Evolutionary conservation across 805 yeast species (phyloP).

Genomic region (Yamadazyma insecticola): DNA sequence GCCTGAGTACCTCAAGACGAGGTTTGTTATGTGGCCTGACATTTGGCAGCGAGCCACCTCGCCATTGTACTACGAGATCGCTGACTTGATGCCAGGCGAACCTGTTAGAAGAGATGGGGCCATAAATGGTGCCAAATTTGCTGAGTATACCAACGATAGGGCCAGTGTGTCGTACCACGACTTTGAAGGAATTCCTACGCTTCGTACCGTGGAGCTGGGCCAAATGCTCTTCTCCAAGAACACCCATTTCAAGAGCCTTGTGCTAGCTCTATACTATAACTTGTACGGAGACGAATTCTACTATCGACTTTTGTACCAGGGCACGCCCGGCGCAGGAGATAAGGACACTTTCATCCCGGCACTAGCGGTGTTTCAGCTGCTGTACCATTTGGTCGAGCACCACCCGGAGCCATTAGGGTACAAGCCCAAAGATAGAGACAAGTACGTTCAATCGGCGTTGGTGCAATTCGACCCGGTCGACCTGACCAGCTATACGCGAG

Average conservation of each 20-base stretch:
- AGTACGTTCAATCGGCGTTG: slow-evolving; percentile 24
- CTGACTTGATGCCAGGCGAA: slow-evolving; percentile 26
- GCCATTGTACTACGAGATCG: slow-evolving; percentile 28
- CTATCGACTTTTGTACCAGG: slow-evolving; percentile 31
- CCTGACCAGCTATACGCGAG: slow-evolving; percentile 7
- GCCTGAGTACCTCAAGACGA: slow-evolving; percentile 20
- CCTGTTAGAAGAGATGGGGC: slow-evolving; percentile 24
- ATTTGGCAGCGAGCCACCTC: slow-evolving; percentile 30
- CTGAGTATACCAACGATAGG: slow-evolving; percentile 14
- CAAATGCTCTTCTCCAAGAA: slow-evolving; percentile 32
- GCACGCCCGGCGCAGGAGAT: slow-evolving; percentile 30
- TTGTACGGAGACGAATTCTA: slow-evolving; percentile 23
- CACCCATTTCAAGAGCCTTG: slow-evolving; percentile 24
- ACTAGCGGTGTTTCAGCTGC: slow-evolving; percentile 29
- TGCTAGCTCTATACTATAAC: slow-evolving; percentile 33
- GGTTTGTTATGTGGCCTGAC: slow-evolving; percentile 34
- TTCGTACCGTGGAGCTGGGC: slow-evolving; percentile 29
- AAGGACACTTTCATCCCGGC: slow-evolving; percentile 37
- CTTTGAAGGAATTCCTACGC: slow-evolving; percentile 24
- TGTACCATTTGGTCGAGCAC: slow-evolving; percentile 22
- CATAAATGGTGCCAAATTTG: slow-evolving; percentile 20
- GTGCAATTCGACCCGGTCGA: slow-evolving; percentile 26
- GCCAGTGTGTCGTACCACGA: slow-evolving; percentile 25
- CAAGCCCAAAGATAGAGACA: slow-evolving; percentile 7
- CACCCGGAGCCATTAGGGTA: slow-evolving; percentile 12